Base-by-base conservation (phyloP, 164 flowering plant species). In the Vitis rupestris region DNA sequence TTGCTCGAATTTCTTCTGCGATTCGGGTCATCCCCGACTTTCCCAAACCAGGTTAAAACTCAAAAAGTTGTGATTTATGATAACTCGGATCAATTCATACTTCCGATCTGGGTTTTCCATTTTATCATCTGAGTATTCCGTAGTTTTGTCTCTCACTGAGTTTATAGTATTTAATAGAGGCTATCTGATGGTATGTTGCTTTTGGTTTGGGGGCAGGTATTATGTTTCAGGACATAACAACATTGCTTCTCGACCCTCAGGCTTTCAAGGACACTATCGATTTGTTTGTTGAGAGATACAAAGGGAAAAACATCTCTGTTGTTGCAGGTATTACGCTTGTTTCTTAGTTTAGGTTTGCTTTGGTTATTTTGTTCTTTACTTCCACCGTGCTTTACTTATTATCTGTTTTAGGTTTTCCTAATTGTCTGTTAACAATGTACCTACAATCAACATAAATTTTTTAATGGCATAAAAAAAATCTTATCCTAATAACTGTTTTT, bases 141-240 rank as follows among this genome's bases (percentile, higher is more conserved):
- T 37, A 7, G 15, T 7, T 17, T 5, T 57, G 48, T 63, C 50
- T 10, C 6, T 17, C 51, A 50, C 11, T 54, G 19, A 54, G 55
- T 29, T 50, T 11, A 53, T 53, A 4, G n/a, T 19, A 8, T 17
- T 50, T 63, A 9, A 31, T 66, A 27, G 62, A 27, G 15, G 49
- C n/a, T 54, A 8, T 11, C 3, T 61, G 31, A 8, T n/a, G 17
- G 16, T 60, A 13, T 60, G 13, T 12, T 49, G 10, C 3, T 50
- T 16, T 59, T 37, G 8, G 48, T 65, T 54, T 37, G 44, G 44
- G 44, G 52, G 68, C 82, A 94, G 99, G 99, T 84, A 91, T 95
- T 72, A 61, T 90, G 93, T 95, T 95, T 77, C 98, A 93, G 78
- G 99, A 95, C 70, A 95, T 95, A 75, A 93, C 99, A 1, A 95